These are phyloP conservation scores for Aspergillus neotritici DNA, from an alignment of 2,329 filamentous ascomycete genomes.

Conservation along the genomic window DNA sequence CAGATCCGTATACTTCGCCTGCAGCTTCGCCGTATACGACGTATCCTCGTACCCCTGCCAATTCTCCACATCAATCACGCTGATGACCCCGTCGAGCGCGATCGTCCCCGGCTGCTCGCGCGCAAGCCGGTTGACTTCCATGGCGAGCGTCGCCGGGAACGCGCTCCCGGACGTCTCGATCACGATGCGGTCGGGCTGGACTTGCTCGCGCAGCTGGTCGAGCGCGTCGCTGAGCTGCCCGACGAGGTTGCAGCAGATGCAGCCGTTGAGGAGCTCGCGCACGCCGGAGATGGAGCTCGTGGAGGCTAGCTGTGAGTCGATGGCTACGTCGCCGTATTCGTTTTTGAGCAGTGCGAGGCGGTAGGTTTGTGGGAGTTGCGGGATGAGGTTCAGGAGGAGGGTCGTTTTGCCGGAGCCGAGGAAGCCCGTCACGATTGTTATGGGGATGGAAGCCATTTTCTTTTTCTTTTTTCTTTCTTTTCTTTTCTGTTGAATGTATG, in stretches of 20 bases:
- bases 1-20: conserved; percentile 83
- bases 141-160: conserved; percentile 80
- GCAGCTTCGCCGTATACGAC: conserved; percentile 78
- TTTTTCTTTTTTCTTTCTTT: neutral
- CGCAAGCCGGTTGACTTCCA: conserved; percentile 78
- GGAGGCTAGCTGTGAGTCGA: conserved; percentile 86
- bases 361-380: conserved; percentile 82
- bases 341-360: conserved; percentile 93
- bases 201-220: conserved; percentile 59
- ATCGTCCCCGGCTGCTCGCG: conserved; percentile 58
- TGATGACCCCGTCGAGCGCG: conserved; percentile 78
- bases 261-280: conserved; percentile 89
- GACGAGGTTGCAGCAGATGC: conserved; percentile 98
- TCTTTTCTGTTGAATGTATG: neutral
- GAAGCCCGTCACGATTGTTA: conserved; percentile 95
- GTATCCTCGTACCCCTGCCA: conserved; percentile 91
- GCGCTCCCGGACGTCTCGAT: conserved; percentile 89
- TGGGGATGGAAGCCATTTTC: conserved; percentile 65
- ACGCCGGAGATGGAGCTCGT: conserved; percentile 80
- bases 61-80: conserved; percentile 90
- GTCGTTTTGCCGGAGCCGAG: conserved; percentile 95
- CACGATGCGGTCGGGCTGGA: conserved; percentile 74
- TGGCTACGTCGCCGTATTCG: conserved; percentile 90
- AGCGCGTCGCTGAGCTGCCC: conserved; percentile 82
- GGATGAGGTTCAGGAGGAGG: conserved; percentile 85